Evolutionary conservation across 2,329 filamentous ascomycete genomes (phyloP), one percentile per base, ranked within the genome.

Genomic region (Scleromitrula shiraiana): DNA sequence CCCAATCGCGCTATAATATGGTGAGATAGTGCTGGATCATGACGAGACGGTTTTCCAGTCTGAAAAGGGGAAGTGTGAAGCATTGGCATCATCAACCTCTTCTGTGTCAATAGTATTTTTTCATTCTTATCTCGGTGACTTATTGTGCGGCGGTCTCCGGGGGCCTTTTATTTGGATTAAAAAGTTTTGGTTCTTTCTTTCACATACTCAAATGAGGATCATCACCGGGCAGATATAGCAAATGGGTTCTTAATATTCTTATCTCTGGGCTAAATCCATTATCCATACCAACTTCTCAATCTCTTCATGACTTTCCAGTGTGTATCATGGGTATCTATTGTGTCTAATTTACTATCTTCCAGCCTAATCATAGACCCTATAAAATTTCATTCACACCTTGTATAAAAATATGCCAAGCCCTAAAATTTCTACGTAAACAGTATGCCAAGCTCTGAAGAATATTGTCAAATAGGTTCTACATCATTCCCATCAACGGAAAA

Each of bases 1-100:
- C 9, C 49, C 53, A 23, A 38, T 57, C 41, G 6, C 27, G 12
- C 17, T 36, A 10, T 36, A n/a, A 33, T 33, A 33, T n/a, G n/a
- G n/a, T n/a, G n/a, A n/a, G n/a, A n/a, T n/a, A n/a, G n/a, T n/a
- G n/a, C n/a, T n/a, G n/a, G n/a, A n/a, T n/a, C n/a, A n/a, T n/a
- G n/a, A n/a, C n/a, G n/a, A n/a, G n/a, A n/a, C n/a, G n/a, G n/a
- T n/a, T n/a, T n/a, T n/a, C n/a, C n/a, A n/a, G n/a, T 43, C 30
- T 15, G 24, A 45, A 14, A 23, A 27, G 33, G 20, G 37, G 37
- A 27, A 15, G 15, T 36, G 23, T 9, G 26, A 33, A 23, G 26
- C 14, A 29, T 9, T 7, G 30, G 35, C 33, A 19, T 10, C 33
- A 23, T 17, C 19, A 23, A 30, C 26, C 24, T 7, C 12, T 19